Evolutionary conservation across 495 filamentous ascomycete genomes (phyloP).

Genomic region (Lasiosphaeria miniovina): DNA sequence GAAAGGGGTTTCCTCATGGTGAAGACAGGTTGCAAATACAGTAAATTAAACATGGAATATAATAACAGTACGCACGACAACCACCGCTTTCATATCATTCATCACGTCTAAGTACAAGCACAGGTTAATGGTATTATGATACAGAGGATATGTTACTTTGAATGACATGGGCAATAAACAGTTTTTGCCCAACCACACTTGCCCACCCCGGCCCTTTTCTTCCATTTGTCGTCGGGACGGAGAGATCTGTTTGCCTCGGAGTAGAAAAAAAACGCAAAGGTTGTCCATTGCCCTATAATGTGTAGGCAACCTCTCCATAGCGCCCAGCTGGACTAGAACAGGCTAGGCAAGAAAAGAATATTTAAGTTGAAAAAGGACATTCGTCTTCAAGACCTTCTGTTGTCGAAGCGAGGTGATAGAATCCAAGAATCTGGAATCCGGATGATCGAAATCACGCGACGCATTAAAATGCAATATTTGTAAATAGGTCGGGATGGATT

Average conservation of each 20-base stretch:
- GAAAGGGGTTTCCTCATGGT: not conserved
- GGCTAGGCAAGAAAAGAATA: no score
- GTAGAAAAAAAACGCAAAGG: no score
- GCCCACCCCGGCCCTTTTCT: no score
- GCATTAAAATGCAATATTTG: conserved; percentile 1
- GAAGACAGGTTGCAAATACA: not conserved
- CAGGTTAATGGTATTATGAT: not conserved
- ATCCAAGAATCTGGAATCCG: not conserved
- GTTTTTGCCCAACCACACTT: no score
- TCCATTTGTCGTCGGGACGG: no score
- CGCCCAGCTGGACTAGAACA: no score
- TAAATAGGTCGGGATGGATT: not conserved
- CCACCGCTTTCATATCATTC: conserved; percentile 1
- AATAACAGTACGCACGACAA: no score
- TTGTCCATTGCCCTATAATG: no score
- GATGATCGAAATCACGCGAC: not conserved
- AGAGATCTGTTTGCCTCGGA: no score
- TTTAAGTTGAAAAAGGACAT: not conserved
- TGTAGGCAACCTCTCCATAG: no score
- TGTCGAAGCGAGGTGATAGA: not conserved
- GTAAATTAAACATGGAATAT: no score
- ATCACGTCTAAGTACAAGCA: conserved; percentile 1
- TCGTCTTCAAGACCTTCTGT: not conserved
- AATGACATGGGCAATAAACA: no score
- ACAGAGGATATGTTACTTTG: not conserved